Base-by-base conservation (phyloP, 2,329 filamentous ascomycete genomes). In the Endoconidiophora polonica region DNA sequence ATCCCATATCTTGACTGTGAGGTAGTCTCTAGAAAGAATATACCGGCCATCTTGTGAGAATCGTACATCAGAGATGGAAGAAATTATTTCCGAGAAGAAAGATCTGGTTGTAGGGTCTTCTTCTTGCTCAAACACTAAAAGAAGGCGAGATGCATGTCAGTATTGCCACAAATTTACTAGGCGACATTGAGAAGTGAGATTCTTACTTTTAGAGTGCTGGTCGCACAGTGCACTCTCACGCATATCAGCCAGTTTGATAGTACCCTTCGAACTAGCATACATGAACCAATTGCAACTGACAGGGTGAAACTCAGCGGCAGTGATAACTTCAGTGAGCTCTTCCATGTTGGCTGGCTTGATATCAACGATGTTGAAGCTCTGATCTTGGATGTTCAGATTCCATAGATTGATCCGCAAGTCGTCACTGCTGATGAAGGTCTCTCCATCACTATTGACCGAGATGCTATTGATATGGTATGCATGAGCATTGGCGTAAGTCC, bases 321-420 rank as follows among this genome's bases (percentile, higher is more conserved):
- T 98, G 62, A 98, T 96, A 58, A 98, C 91, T 66, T 98, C 91
- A 0, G 91, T 98, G 56, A 98, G 73, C 70, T 98, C 91, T 67
- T 98, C 91, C 91, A 98, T 98, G 65, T 98, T 98, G 39, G 91
- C 91, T 6, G 91, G 91, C 67, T 98, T 98, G 73, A 98, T 98
- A 65, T 98, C 91, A 55, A 98, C 91, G 63, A 98, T 98, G 68
- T 98, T 98, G 76, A 98, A 98, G 70, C 91, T 96, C 68, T 96
- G 90, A 59, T 96, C 90, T 65, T 98, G 91, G 56, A 98, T 98
- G 67, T 96, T 96, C 59, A 96, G 73, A 64, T 98, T 96, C 91
- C 91, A 98, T 51, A 98, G 72, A 66, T 98, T 98, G 72, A 98
- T 94, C 55, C 91, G 82, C 56, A 98, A 71, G 63, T 98, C 91